phyloP scores from a whole-genome alignment of 2,329 filamentous ascomycete genomes.

The Ambrosiella xylebori region DNA sequence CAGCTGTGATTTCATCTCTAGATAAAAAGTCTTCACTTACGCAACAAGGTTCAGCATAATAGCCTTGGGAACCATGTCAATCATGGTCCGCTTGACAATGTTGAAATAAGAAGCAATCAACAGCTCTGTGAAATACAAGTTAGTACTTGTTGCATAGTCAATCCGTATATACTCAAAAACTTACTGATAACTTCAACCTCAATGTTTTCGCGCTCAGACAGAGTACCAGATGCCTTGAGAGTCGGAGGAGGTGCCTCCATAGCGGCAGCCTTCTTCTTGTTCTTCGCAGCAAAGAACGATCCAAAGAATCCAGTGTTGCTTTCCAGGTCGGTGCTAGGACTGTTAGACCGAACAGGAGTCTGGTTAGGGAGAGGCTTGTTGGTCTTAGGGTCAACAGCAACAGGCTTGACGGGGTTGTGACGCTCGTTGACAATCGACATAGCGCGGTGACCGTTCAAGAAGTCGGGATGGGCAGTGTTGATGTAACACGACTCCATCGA shows the following conservation, averaged over 20 bases:
- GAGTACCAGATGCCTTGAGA: slow-evolving; percentile 81
- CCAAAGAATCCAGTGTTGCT: slow-evolving; percentile 78
- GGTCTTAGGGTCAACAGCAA: slow-evolving; percentile 95
- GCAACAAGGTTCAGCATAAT: slow-evolving; percentile 95
- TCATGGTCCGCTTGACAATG: slow-evolving; percentile 96
- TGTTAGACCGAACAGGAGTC: slow-evolving; percentile 55
- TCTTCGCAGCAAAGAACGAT: slow-evolving; percentile 97
- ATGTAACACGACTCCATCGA: slow-evolving; percentile 94
- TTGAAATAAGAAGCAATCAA: slow-evolving; percentile 95
- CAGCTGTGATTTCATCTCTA: not conserved
- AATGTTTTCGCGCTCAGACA: slow-evolving; percentile 85
- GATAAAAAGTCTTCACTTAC: slow-evolving; percentile 37
- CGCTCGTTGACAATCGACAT: slow-evolving; percentile 98
- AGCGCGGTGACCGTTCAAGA: slow-evolving; percentile 88
- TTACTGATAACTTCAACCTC: slow-evolving; percentile 97
- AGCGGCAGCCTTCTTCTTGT: slow-evolving; percentile 99
- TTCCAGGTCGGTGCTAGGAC: slow-evolving; percentile 45
- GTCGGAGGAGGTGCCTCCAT: slow-evolving; percentile 92
- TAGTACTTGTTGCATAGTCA: not conserved
- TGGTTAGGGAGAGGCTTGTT: slow-evolving; percentile 70
- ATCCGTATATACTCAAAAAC: slow-evolving; percentile 21
- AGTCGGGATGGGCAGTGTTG: slow-evolving; percentile 96
- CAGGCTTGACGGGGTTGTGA: slow-evolving; percentile 63
- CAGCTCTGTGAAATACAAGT: slow-evolving; percentile 42
- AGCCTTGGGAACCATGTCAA: slow-evolving; percentile 98